Base-by-base conservation (phyloP, 495 filamentous ascomycete genomes). In the Penicillium desertorum region DNA sequence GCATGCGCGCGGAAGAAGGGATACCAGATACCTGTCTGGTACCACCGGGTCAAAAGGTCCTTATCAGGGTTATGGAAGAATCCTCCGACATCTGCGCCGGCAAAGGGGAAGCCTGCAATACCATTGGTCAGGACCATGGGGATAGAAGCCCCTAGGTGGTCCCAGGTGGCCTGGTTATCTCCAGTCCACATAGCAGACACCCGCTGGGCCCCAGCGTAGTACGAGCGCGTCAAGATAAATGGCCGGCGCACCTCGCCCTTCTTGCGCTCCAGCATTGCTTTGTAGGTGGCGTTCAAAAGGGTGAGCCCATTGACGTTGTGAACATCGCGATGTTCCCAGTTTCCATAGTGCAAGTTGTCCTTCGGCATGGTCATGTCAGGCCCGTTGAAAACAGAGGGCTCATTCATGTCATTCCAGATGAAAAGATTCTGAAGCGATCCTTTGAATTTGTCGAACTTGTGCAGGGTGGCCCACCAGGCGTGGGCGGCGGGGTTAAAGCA, bases 371-470 rank as follows among this genome's bases (percentile, higher is more conserved):
- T 69, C 11, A 90, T 96, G 70, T 98, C 94, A 0, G 94, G 94
- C 0, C 94, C 94, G 67, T 97, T 96, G 79, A 98, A 98, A 8
- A 98, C 94, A 0, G 94, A 97, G 0, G 94, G 94, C 75, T 98
- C 94, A 64, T 97, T 98, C 94, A 98, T 98, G 68, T 98, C 94
- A 71, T 98, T 98, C 94, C 94, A 98, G 67, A 98, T 86, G 76
- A 90, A 96, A 4, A 88, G 83, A 67, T 96, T 98, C 37, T 85
- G 73, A 62, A 86, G 79, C 4, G 90, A 86, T 46, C 90, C 91
- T 68, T 89, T 88, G 79, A 95, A 97, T 43, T 72, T 81, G 66
- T 90, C 86, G 64, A 91, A 96, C 60, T 88, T 87, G 81, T 95
- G 96, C 8, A 97, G 83, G 12, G 78, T 71, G 43, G 81, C 83